Percentiles rank a stretch among this genome's conserved stretches.
These are phyloP conservation scores for Chlorencoelia australis DNA, from an alignment of 2,329 filamentous ascomycete genomes.

Conservation along the genomic window DNA sequence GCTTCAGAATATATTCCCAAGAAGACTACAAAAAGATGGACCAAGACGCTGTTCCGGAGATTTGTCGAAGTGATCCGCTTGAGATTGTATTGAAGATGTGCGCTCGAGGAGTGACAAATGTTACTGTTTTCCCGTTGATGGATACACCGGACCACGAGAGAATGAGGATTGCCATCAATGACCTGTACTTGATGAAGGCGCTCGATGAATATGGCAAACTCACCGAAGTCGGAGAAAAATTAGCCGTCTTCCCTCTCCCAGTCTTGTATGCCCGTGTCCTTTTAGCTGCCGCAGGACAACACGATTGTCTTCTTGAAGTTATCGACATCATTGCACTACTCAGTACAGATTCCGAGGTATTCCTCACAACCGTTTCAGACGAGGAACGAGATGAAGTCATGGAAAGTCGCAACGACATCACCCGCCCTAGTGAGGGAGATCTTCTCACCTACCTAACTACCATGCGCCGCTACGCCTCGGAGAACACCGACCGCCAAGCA, in stretches of 20 bases:
- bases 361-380: slow-evolving; percentile 48
- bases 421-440: slow-evolving; percentile 53
- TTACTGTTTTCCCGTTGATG: slow-evolving; percentile 75
- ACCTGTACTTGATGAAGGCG: slow-evolving; percentile 70
- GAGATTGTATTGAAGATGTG: slow-evolving; percentile 89
- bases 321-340: slow-evolving; percentile 72
- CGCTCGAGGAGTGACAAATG: slow-evolving; percentile 73
- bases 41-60: slow-evolving; percentile 74
- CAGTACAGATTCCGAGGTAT: slow-evolving; percentile 53
- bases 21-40: slow-evolving; percentile 60
- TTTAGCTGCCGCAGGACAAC: slow-evolving; percentile 63
- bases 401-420: slow-evolving; percentile 44
- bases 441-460: slow-evolving; percentile 54
- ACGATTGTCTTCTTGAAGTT: slow-evolving; percentile 66
- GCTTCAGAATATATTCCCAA: slow-evolving; percentile 81
- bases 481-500: slow-evolving; percentile 38
- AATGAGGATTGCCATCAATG: slow-evolving; percentile 71
- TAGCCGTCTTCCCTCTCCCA: slow-evolving; percentile 75
- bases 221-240: slow-evolving; percentile 61
- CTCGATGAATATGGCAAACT: slow-evolving; percentile 63
- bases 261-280: slow-evolving; percentile 74
- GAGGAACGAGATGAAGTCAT: slow-evolving; percentile 45
- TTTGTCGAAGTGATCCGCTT: slow-evolving; percentile 79
- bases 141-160: slow-evolving; percentile 69
- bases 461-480: slow-evolving; percentile 50